phyloP scores from a whole-genome alignment of 331 rosid genomes.

The Acacia concinna region DNA sequence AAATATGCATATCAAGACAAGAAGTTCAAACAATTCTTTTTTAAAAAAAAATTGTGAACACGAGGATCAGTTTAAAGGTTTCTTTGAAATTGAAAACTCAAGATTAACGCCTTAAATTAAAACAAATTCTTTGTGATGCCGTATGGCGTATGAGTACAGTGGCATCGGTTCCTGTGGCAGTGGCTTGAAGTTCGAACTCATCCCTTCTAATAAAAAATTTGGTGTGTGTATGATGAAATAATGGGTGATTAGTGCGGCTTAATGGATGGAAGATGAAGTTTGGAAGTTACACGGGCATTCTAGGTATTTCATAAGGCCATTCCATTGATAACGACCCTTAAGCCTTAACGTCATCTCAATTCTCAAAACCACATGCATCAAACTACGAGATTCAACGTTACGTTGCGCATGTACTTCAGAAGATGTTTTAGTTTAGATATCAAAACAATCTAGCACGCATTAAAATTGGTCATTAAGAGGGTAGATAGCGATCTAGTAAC shows the following conservation, averaged over 20 bases:
- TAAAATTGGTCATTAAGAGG: not conserved
- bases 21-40: not conserved
- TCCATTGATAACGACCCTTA: not conserved
- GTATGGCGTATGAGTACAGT: no score
- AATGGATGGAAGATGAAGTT: not conserved
- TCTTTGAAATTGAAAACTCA: no score
- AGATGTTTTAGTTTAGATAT: not conserved
- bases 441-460: conserved; percentile 5
- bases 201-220: not conserved
- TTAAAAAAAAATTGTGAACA: no score
- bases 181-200: not conserved
- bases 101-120: no score
- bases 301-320: not conserved
- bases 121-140: no score
- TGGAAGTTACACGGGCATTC: not conserved
- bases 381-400: not conserved
- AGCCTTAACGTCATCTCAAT: not conserved
- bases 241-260: not conserved
- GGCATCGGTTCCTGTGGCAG: not conserved
- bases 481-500: not conserved
- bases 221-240: not conserved
- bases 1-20: not conserved
- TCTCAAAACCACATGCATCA: not conserved
- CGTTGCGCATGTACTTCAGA: not conserved
- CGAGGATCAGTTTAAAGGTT: no score